Evolutionary conservation across 2,329 filamentous ascomycete species (phyloP).

Genomic region (Stemphylium beticola): DNA sequence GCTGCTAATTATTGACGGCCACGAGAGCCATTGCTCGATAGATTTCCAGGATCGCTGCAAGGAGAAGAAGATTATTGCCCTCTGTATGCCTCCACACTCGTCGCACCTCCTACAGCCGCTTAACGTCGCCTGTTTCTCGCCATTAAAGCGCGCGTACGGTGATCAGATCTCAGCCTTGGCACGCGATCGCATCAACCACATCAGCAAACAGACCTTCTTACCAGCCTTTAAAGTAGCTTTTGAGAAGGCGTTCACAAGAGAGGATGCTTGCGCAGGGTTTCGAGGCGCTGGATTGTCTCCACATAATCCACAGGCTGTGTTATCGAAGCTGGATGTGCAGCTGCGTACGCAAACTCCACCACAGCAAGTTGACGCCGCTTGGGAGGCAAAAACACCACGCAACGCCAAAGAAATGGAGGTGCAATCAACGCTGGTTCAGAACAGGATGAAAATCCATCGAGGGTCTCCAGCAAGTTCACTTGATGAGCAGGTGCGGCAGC

Average conservation of each 20-base stretch:
- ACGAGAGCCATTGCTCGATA: conserved; percentile 44
- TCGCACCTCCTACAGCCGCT: conserved; percentile 51
- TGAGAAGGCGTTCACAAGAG: too few relatives aligned
- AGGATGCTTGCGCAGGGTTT: too few relatives aligned
- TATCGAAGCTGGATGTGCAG: conserved; percentile 41
- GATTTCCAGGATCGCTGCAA: conserved; percentile 47
- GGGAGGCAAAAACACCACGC: conserved; percentile 18
- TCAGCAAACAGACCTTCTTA: conserved; percentile 30
- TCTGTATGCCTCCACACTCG: conserved; percentile 43
- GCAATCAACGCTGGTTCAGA: background rate
- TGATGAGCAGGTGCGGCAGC: too few relatives aligned
- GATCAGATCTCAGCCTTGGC: conserved; percentile 20
- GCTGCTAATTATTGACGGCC: conserved; percentile 49
- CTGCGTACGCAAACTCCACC: conserved; percentile 18
- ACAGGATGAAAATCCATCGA: conserved; percentile 1
- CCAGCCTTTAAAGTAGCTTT: background rate
- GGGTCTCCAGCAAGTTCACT: conserved; percentile 6
- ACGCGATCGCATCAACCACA: conserved; percentile 36
- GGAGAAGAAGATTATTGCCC: conserved; percentile 13
- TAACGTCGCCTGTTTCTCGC: conserved; percentile 47
- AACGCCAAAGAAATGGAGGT: conserved; percentile 14
- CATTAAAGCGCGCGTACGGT: background rate
- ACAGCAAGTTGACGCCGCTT: background rate
- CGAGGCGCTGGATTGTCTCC: conserved; percentile 38
- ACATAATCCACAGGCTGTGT: conserved; percentile 36